A percentile compares a stretch with the other conserved stretches of the same genome.
These are phyloP conservation scores for Ajuga chamaepitys DNA, from an alignment of 257 asterid species.

Conservation along the genomic window DNA sequence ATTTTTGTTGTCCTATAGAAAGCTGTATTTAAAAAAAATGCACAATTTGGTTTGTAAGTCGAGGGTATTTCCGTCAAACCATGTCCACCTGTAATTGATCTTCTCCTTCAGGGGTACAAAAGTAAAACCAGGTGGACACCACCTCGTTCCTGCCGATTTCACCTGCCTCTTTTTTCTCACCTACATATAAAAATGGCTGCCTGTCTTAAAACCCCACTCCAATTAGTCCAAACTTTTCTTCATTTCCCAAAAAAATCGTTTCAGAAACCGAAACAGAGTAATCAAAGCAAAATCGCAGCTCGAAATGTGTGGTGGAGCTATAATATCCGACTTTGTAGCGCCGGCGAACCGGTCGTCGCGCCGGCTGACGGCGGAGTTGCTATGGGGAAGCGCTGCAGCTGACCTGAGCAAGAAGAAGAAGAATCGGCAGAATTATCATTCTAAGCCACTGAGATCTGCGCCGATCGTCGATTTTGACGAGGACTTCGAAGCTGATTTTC, in stretches of 20 bases:
- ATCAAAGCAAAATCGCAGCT: not conserved
- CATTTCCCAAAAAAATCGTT: not conserved
- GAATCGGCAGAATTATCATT: conserved; percentile 25
- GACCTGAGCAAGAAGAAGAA: conserved; percentile 42
- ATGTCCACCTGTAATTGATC: not conserved
- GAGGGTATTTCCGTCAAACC: conserved; percentile 10
- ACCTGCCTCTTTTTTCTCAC: conserved; percentile 17
- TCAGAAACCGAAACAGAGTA: not conserved
- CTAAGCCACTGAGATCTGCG: conserved; percentile 56
- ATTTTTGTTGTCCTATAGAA: no score
- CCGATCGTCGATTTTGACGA: conserved; percentile 39
- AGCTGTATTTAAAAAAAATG: no score
- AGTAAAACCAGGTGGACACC: not conserved
- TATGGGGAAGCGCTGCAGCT: conserved; percentile 59
- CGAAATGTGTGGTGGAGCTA: conserved; percentile 87
- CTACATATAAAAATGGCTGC: conserved; percentile 14
- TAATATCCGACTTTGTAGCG: conserved; percentile 49
- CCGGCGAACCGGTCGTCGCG: conserved; percentile 67
- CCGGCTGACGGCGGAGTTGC: conserved; percentile 67
- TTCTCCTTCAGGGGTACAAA: not conserved
- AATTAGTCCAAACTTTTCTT: not conserved
- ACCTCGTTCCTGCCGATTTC: conserved; percentile 39
- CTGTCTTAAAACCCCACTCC: conserved; percentile 9
- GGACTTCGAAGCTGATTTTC: conserved; percentile 85
- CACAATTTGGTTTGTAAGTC: not conserved